phyloP scores from a whole-genome alignment of 2,329 filamentous ascomycete genomes.

The Venturia asperata region DNA sequence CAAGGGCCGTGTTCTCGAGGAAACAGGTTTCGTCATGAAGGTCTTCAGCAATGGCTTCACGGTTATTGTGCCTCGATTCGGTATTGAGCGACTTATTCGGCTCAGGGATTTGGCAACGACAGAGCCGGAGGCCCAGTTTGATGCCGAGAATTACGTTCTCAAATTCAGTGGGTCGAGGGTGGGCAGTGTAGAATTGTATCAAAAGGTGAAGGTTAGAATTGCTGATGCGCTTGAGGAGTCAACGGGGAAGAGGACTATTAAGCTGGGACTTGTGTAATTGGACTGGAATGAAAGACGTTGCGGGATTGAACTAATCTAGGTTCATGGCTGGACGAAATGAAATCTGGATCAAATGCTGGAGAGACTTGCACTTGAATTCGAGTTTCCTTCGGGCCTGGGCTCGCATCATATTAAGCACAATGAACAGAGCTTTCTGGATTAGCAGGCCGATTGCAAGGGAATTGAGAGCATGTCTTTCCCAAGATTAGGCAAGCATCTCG shows the following conservation, averaged over 20 bases:
- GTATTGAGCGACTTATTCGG: constrained; percentile 86
- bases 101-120: constrained; percentile 72
- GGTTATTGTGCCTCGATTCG: constrained; percentile 90
- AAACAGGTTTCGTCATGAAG: constrained; percentile 94
- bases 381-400: too few species aligned
- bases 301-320: not conserved
- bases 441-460: too few species aligned
- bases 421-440: too few species aligned
- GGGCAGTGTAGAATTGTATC: constrained; percentile 71
- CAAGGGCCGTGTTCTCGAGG: constrained; percentile 65
- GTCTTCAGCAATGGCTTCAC: constrained; percentile 97
- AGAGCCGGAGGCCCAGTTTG: constrained; percentile 72
- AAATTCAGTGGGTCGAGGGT: constrained; percentile 50
- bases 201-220: constrained; percentile 83
- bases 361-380: too few species aligned
- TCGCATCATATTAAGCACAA: too few species aligned
- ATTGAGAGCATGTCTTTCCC: too few species aligned
- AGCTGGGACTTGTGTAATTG: constrained; percentile 50
- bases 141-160: constrained; percentile 78
- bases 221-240: constrained; percentile 88
- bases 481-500: too few species aligned
- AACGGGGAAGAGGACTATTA: constrained; percentile 91
- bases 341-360: too few species aligned
- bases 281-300: too few species aligned
- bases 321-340: not conserved